Base-by-base conservation (phyloP, 1,284 basidiomycete genomes). In the Cryptococcus jaspeensis region DNA sequence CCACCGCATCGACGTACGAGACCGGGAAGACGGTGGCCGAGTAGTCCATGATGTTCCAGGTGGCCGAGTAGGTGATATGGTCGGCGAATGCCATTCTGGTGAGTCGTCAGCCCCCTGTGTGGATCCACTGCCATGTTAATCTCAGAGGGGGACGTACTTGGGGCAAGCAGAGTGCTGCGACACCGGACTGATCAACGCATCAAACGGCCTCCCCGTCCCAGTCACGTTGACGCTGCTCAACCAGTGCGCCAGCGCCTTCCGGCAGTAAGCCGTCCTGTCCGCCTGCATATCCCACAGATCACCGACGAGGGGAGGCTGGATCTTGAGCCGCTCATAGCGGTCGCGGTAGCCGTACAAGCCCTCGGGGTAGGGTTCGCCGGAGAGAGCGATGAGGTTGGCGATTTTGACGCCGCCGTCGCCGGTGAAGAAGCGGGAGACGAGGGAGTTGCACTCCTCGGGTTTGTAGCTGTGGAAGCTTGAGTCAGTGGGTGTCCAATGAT, bases 41-140 rank as follows among this genome's bases (percentile, higher is more conserved):
- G 55, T 81, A 83, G 69, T 86, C 84, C 58, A 81, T 68, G 53
- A 85, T 61, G 64, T 86, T 86, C 81, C 83, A 84, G 60, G 83
- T 80, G 2, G 80, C 80, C 13, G 80, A 81, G 66, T 84, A 84
- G 4, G 79, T 77, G 32, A 58, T 50, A 48, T 49, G 55, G 15
- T 23, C 50, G 18, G 15, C 20, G 35, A 44, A 35, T 13, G 48
- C 6, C 22, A 45, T n/a, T 20, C 23, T 15, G 20, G 42, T 37
- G 2, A 46, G 39, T 42, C 47, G 28, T 32, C 28, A 32, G 9
- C 28, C 5, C 28, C 28, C 43, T 13, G 53, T 61, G 38, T 55
- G 20, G 28, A 32, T 32, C 28, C 28, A 5, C 4, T 32, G 28
- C 28, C 56, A 49, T 7, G 41, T 50, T 46, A 64, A 67, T 61